Evolutionary conservation across 768 basidiomycete species (phyloP).

Genomic region (Auricularia sp.): DNA sequence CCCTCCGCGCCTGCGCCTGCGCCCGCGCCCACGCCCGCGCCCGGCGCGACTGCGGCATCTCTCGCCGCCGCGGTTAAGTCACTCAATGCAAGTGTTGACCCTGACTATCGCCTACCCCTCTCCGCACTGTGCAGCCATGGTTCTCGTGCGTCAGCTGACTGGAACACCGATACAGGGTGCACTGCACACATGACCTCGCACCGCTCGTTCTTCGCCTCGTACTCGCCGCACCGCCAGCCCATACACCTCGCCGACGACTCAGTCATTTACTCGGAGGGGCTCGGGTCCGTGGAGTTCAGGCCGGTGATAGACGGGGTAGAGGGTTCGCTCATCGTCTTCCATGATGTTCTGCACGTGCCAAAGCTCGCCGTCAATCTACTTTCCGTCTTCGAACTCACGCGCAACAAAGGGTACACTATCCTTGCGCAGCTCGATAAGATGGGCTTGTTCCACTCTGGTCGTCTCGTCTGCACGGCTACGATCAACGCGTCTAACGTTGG

Average conservation of each 20-base stretch:
- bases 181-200: slow-evolving; percentile 27
- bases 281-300: slow-evolving; percentile 19
- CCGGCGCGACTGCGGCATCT: no score
- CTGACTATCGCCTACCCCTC: no score
- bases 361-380: slow-evolving; percentile 13
- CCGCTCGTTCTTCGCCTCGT: slow-evolving; percentile 18
- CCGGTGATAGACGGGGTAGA: slow-evolving; percentile 8
- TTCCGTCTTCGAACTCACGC: slow-evolving; percentile 13
- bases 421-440: neutral
- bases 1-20: no score
- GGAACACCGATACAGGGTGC: slow-evolving; percentile 25
- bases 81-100: no score
- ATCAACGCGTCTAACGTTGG: neutral
- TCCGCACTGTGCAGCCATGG: no score
- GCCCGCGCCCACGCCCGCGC: no score
- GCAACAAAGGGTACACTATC: slow-evolving; percentile 3
- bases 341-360: slow-evolving; percentile 17
- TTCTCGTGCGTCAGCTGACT: slow-evolving; percentile 9
- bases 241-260: slow-evolving; percentile 18
- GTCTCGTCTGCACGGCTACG: neutral
- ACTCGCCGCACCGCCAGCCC: slow-evolving; percentile 12
- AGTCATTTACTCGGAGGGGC: slow-evolving; percentile 17
- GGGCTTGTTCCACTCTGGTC: neutral
- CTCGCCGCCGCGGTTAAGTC: no score
- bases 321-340: neutral